Conservation (phyloP, 805 yeast species). For the Candida nonsorbophila region DNA sequence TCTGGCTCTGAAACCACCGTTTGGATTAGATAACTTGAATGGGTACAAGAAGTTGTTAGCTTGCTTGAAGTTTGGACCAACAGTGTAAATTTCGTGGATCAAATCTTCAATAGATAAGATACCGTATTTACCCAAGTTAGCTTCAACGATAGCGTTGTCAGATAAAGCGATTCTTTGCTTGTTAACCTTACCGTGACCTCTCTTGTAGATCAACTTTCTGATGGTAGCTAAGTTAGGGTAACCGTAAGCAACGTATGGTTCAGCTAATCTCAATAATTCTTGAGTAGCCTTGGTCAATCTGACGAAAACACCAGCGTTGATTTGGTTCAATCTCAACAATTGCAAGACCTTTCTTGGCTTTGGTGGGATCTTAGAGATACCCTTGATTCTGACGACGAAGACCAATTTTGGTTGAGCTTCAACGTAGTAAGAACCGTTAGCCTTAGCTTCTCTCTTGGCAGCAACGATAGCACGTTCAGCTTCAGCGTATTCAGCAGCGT, state of each 20-base stretch:
- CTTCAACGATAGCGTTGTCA: constrained; percentile 87
- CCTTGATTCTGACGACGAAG: constrained; percentile 97
- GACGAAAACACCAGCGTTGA: constrained; percentile 92
- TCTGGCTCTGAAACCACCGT: constrained; percentile 98
- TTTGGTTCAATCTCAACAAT: constrained; percentile 87
- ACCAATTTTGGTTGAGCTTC: constrained; percentile 93
- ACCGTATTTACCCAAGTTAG: constrained; percentile 87
- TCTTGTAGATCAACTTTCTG: constrained; percentile 92
- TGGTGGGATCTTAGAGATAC: constrained; percentile 97
- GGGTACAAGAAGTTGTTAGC: constrained; percentile 98
- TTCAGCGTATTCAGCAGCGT: constrained; percentile 89
- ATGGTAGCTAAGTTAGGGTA: constrained; percentile 91
- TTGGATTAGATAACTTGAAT: constrained; percentile 93
- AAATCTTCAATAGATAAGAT: constrained; percentile 87
- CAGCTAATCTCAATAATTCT: constrained; percentile 89
- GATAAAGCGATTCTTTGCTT: constrained; percentile 89
- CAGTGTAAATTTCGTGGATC: constrained; percentile 93
- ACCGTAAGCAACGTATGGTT: constrained; percentile 96
- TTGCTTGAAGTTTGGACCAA: constrained; percentile 98
- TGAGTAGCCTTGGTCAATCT: constrained; percentile 93
- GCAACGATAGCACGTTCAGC: constrained; percentile 83
- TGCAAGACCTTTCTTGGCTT: constrained; percentile 98
- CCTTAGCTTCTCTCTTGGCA: constrained; percentile 92
- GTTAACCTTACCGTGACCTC: constrained; percentile 97
- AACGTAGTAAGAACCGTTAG: constrained; percentile 89